Conservation (phyloP, 2,329 filamentous ascomycete species). For the Penicillium sp. region DNA sequence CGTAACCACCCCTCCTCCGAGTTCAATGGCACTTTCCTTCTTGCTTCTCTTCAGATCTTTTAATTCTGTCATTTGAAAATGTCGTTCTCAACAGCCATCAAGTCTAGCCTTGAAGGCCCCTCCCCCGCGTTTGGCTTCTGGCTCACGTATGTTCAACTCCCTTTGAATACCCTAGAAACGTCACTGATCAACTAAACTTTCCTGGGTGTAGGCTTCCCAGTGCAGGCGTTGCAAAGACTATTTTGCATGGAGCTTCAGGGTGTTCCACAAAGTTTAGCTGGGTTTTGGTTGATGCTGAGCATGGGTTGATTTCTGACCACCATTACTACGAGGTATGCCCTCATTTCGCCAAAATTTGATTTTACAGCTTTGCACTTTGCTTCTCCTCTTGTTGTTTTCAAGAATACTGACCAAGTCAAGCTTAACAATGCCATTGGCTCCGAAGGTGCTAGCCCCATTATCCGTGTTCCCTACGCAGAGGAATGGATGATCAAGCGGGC, state of each 20-base stretch:
- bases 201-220: constrained; percentile 26
- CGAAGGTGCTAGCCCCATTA: constrained; percentile 34
- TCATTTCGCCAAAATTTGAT: background rate
- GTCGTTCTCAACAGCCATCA: constrained; percentile 17
- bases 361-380: background rate
- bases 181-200: background rate
- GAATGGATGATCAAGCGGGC: constrained; percentile 45
- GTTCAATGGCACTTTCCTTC: background rate
- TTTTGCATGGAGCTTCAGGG: constrained; percentile 29
- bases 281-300: constrained; percentile 43
- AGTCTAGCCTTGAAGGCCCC: constrained; percentile 11
- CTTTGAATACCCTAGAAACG: background rate
- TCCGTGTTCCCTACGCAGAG: constrained; percentile 35
- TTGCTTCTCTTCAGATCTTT: background rate
- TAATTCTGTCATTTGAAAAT: constrained; percentile 1
- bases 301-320: constrained; percentile 39
- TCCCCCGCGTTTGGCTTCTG: constrained; percentile 32
- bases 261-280: constrained; percentile 31
- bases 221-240: constrained; percentile 31
- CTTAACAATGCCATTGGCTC: constrained; percentile 38
- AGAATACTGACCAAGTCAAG: constrained; percentile 7
- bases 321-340: constrained; percentile 37
- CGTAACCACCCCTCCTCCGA: background rate
- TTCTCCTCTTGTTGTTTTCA: background rate
- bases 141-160: constrained; percentile 30